A percentile compares a stretch with the other conserved stretches of the same genome.
phyloP scores from a whole-genome alignment of 192 early-diverging fungal genomes.

The Umbelopsis vinacea region DNA sequence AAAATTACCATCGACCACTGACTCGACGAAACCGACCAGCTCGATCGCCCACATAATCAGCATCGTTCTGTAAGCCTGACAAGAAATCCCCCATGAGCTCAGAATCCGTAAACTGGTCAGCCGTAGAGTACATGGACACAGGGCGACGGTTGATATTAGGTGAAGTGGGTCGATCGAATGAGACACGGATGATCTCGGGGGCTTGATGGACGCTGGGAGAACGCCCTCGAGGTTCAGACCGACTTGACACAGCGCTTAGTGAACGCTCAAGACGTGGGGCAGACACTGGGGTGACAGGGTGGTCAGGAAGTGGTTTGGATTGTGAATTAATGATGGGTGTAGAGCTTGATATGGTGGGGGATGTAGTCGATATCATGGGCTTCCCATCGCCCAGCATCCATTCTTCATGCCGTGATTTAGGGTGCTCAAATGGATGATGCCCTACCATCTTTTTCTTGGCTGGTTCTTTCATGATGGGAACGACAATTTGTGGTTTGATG shows the following conservation, averaged over 20 bases:
- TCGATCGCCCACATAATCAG: slow-evolving; percentile 38
- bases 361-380: slow-evolving; percentile 38
- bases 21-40: slow-evolving; percentile 22
- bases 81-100: slow-evolving; percentile 45
- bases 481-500: slow-evolving; percentile 29
- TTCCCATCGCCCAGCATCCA: slow-evolving; percentile 20
- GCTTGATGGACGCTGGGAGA: background rate
- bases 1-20: background rate
- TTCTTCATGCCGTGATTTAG: background rate
- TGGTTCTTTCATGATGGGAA: background rate
- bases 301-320: background rate
- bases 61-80: slow-evolving; percentile 34
- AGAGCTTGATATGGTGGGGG: slow-evolving; percentile 33
- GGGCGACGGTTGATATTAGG: slow-evolving; percentile 6
- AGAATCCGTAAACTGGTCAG: background rate
- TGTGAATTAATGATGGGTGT: slow-evolving; percentile 22
- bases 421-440: background rate
- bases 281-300: background rate
- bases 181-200: slow-evolving; percentile 4
- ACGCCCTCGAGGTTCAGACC: background rate
- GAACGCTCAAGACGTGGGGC: background rate
- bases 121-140: background rate
- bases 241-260: background rate
- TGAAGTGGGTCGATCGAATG: background rate
- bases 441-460: background rate